Evolutionary conservation across 2,329 filamentous ascomycete species (phyloP), one percentile per base, ranked within the genome.

Genomic region (Epichloe gansuensis): DNA sequence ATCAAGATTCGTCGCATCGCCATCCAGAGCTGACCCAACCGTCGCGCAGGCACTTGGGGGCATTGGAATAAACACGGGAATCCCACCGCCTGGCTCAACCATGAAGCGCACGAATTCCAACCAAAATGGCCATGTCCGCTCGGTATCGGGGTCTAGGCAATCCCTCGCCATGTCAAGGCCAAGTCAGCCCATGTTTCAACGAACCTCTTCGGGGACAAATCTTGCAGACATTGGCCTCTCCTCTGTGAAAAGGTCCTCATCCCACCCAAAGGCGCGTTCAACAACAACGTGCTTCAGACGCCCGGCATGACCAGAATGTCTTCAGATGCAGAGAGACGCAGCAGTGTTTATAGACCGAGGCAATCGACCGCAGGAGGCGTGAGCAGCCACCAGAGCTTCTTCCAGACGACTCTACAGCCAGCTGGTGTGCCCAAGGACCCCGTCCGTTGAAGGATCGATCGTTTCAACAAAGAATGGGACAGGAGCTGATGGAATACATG

Each of bases 401-500:
- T 98, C 69, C 86, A 91, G 60, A 88, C 91, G 57, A 88, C 83
- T 23, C 88, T 89, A 3, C 82, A 85, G 54, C 80, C 86, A 4
- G 89, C 90, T 1, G 88, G 88, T 54, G 85, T 91, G 2, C 88
- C 90, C 1, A 80, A 83, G 56, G 94, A 98, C 64, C 91, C 1
- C 81, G 94, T 53, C 87, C 91, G 13, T 73, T 97, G 51, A 87
- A 85, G 63, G 89, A 97, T 64, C 77, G 87, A 39, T 77, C 79
- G 23, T 95, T 86, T 60, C 88, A 94, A 64, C 77, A 82, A 34
- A 82, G 85, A 53, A 91, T 98, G 67, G 88, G 86, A 7, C 86
- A 93, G 60, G 91, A 98, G 63, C 71, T 98, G 52, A 73, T 95
- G 59, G 93, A 98, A 59, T 98, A 95, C 65, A 78, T 98, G 64